Evolutionary conservation across 2,329 filamentous ascomycete species (phyloP), one percentile per base, ranked within the genome.

Genomic region (Penicillium sp.): DNA sequence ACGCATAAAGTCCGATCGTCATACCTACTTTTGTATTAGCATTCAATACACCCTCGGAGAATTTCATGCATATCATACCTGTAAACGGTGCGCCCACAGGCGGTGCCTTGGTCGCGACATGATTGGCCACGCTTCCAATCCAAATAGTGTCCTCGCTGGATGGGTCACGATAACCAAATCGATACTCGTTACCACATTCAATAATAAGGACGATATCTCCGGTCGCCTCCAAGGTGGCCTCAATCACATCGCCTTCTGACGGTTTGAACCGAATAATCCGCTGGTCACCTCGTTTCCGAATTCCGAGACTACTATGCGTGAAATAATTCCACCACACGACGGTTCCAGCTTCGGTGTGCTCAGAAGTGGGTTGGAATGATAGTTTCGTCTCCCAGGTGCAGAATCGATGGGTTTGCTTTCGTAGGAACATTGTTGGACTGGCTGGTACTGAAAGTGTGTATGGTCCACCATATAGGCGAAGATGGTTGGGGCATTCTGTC

Each of bases 261-360:
- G 69, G 64, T 1, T 59, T 67, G 37, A 75, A 73, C 15, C 71
- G 66, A 17, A 78, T 59, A 6, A 75, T 62, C 35, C 72, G 61
- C 40, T 62, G 19, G 17, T 63, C 33, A 38, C 62, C 51, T 28
- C 55, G 51, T 61, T 58, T 57, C 0, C 72, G 65, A 15, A 83
- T 72, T 0, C 81, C 82, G 2, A 84, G 74, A 37, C 76, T 80
- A 51, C 73, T 76, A 56, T 80, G 79, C 0, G 80, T 81, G 63
- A 78, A 79, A 45, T 84, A 81, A 50, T 81, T 85, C 82, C 83
- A 85, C 80, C 83, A 87, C 0, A 86, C 69, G 0, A 83, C 82
- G 0, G 82, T 74, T 0, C 85, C 85, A 0, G 85, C 84, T 73
- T 87, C 85, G 2, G 81, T 80, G 1, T 79, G 74, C 4, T 69